Base-by-base conservation (phyloP, 306 rosid genomes). In the Calophaca sinica region DNA sequence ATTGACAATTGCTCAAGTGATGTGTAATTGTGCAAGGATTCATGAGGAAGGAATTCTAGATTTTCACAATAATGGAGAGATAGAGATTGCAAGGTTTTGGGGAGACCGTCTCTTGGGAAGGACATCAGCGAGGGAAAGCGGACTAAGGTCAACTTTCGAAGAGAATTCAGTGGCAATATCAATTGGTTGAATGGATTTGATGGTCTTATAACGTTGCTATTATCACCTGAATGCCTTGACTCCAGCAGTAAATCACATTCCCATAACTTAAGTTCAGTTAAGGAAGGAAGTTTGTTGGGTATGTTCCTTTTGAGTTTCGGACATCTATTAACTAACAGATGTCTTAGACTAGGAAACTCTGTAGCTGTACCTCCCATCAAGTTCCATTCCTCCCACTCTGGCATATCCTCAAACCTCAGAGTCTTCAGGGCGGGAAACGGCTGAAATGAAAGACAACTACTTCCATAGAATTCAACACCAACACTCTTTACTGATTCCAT, bases 291-390 rank as follows among this genome's bases (percentile, higher is more conserved):
- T 2, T 26, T 38, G 26, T 5, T 66, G 28, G 74, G 73, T 31
- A 75, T 13, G 52, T 46, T 52, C 31, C 80, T 73, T 51, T 54
- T 75, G 64, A 76, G 59, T 32, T 76, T 76, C 0, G 74, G 80
- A 57, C 75, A 76, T 32, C 13, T 29, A 6, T 6, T 7, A 7
- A 76, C 9, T 31, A 4, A 44, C 1, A 68, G 39, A 3, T 9
- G 3, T 42, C 4, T 28, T 2, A 68, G 68, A 33, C 41, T 4
- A 15, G 81, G 75, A 57, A 76, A 68, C 4, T 35, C 52, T 44
- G 12, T 20, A 68, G 7, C 5, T 46, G 14, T 54, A 45, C 36
- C 59, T 44, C 36, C 48, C 7, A 72, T 28, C 44, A 28, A 9
- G 29, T 14, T 33, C 69, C 81, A 76, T 9, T 67, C 69, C 44